Base-by-base conservation (phyloP, 2,329 filamentous ascomycete genomes). In the Cordyceps cateniannulata region DNA sequence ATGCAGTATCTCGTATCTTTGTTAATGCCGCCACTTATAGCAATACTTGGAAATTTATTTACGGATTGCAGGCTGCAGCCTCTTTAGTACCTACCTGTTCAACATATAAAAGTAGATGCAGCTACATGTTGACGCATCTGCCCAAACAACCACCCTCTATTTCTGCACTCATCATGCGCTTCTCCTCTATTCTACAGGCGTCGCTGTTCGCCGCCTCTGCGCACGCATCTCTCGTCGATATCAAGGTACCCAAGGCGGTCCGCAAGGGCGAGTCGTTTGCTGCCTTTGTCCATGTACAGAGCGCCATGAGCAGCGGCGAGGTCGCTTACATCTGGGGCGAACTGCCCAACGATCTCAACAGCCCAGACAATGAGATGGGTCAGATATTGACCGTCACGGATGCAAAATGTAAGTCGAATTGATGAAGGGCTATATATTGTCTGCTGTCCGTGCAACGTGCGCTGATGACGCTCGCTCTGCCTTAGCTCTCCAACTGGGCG, bases 251-350 rank as follows among this genome's bases (percentile, higher is more conserved):
- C 47, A 50, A 8, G 18, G 56, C 45, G 14, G 35, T 59, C 18
- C 56, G 56, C 35, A 59, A 59, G 38, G 56, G 56, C 44, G 56
- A 59, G 29, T 48, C 44, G 3, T 59, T 59, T 20, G 38, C 56
- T 14, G 56, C 56, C 22, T 48, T 59, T 25, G 56, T 59, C 24
- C 56, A 59, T 32, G 56, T 59, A 16, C 56, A 59, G 47, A 59
- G 56, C 47, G 56, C 18, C 24, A 49, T 50, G 56, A 59, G 56
- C 35, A 59, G 56, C 47, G 56, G 56, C 18, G 56, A 59, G 35
- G 56, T 59, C 12, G 56, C 56, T 6, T 59, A 59, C 47, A 51
- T 59, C 35, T 59, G 45, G 45, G 56, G 56, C 24, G 47, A 59
- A 16, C 35, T 59, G 22, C 35, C 56, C 47, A 59, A 59, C 44